Evolutionary conservation across 2,329 filamentous ascomycete species (phyloP).

Genomic region (Beauveria sp.): DNA sequence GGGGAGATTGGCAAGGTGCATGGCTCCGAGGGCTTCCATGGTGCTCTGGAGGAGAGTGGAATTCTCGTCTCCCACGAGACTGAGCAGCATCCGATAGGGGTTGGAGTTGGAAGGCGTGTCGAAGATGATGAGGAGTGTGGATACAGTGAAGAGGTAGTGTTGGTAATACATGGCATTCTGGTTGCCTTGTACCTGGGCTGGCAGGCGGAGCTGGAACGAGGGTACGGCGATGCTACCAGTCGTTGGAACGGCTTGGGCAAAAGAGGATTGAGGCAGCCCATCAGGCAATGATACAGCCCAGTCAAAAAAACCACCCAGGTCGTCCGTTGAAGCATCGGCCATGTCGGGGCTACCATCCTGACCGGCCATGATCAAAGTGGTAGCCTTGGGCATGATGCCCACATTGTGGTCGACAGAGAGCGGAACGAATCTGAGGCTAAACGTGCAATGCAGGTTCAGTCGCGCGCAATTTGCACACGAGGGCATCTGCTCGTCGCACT

Average conservation of each 20-base stretch:
- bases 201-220: neutral
- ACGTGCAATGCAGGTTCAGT: slow-evolving; percentile 15
- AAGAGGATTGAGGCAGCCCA: neutral
- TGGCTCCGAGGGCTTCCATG: slow-evolving; percentile 31
- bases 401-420: slow-evolving; percentile 1
- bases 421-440: slow-evolving; percentile 15
- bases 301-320: neutral
- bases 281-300: neutral
- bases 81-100: slow-evolving; percentile 30
- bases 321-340: neutral
- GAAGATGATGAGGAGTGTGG: slow-evolving; percentile 35
- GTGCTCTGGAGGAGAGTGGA: slow-evolving; percentile 29
- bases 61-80: slow-evolving; percentile 33
- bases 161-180: slow-evolving; percentile 25
- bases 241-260: neutral
- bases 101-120: slow-evolving; percentile 28
- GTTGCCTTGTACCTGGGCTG: neutral
- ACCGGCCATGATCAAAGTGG: neutral
- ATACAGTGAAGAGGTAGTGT: slow-evolving; percentile 30
- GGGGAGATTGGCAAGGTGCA: slow-evolving; percentile 32
- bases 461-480: slow-evolving; percentile 30
- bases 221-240: neutral
- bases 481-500: slow-evolving; percentile 21
- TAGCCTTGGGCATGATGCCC: slow-evolving; percentile 22
- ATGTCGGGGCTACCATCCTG: neutral